Base-by-base conservation (phyloP, 140 eudicot genomes). In the Anethum foeniculum region DNA sequence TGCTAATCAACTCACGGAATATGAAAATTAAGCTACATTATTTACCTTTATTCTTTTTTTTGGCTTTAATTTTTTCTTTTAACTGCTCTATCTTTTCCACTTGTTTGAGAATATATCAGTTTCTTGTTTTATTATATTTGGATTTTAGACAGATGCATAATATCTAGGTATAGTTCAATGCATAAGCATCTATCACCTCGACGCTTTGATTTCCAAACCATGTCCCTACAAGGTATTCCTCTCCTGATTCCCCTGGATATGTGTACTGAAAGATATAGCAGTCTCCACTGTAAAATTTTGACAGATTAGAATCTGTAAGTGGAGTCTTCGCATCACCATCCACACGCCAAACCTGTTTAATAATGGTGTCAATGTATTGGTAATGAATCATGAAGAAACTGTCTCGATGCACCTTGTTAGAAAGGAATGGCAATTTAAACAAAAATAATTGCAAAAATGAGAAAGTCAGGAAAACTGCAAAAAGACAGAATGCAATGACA, bases 281-380 rank as follows among this genome's bases (percentile, higher is more conserved):
- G 82, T 96, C 99, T 82, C 99, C 99, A 90, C 96, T 88, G 79
- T 91, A 96, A 82, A 96, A 96, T 80, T 93, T 96, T 79, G 98
- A 88, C 88, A 87, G 93, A 13, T 91, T 97, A 36, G 93, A 15
- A 49, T 87, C 88, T 71, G 89, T 68, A 82, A 96, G 98, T 80
- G 88, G 91, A 62, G 83, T 86, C 88, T 93, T 96, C 69, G 80
- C 89, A 84, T 91, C 85, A 25, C 96, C 97, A 85, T 88, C 88
- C 82, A 96, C 94, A 74, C 92, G 97, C 99, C 99, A 96, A 77
- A 93, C 99, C 99, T 95, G 84, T 4, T 52, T 28, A 85, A 82
- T 71, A 79, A 81, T 44, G 74, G 58, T 60, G 84, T 72, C 49
- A 77, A 51, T 77, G 51, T 47, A 72, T 44, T 80, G 80, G 15